These are phyloP conservation scores for Ophiostoma piceae DNA, from an alignment of 2,329 filamentous ascomycete species.

Conservation along the genomic window DNA sequence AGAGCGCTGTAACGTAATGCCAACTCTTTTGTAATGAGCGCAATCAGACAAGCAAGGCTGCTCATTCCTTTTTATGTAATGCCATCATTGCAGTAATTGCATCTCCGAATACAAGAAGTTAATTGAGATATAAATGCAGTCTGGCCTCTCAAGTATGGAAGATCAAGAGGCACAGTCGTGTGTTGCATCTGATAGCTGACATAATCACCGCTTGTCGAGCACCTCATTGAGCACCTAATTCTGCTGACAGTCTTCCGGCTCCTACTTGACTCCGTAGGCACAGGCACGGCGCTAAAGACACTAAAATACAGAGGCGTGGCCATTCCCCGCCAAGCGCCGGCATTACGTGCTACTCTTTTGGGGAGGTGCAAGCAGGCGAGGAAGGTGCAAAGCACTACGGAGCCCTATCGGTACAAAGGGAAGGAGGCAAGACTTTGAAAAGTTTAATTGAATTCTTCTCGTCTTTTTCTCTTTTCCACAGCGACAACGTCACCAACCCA, in stretches of 20 bases:
- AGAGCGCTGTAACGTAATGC: conserved; percentile 1
- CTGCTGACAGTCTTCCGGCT: not conserved
- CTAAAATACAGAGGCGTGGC: conserved; percentile 1
- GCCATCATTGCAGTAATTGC: not conserved
- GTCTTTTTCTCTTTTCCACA: not conserved
- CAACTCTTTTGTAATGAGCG: conserved; percentile 5
- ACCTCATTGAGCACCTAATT: not conserved
- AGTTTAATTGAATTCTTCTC: not conserved
- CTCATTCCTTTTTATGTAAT: not conserved
- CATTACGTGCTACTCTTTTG: conserved; percentile 14
- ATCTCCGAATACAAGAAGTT: no score
- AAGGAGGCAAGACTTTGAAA: not conserved
- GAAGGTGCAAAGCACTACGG: not conserved
- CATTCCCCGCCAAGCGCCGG: conserved; percentile 14
- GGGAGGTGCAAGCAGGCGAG: conserved; percentile 14
- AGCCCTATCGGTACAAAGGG: not conserved
- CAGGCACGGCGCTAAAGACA: not conserved
- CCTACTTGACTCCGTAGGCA: not conserved
- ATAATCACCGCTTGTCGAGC: not conserved
- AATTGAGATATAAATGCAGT: not conserved
- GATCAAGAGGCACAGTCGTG: not conserved
- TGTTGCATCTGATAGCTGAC: not conserved
- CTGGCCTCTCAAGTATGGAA: not conserved
- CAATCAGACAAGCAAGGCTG: not conserved
- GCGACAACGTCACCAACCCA: not conserved